Evolutionary conservation across 2,329 filamentous ascomycete species (phyloP), one percentile per base, ranked within the genome.

Genomic region (Hymenoscyphus fraxineus): DNA sequence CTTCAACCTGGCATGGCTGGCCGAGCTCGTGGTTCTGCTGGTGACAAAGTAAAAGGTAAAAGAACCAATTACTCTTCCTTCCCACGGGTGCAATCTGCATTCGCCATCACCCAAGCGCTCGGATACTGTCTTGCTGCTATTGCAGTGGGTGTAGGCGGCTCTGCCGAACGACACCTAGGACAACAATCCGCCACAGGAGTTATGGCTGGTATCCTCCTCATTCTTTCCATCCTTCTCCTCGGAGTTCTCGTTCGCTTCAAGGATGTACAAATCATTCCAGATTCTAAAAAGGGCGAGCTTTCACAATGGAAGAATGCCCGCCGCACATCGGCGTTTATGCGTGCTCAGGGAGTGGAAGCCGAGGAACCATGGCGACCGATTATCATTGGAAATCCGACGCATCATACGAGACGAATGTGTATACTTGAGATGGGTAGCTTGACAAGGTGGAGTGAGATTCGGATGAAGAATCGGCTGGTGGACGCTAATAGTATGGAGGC

Each of bases 31-130:
- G 78, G 78, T n/a, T 75, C 77, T 16, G 82, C 81, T 55, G 78
- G 79, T 57, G 71, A 83, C 63, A 80, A 78, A 35, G 72, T 80
- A 70, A 62, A 73, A 5, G 65, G 68, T 6, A 80, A 83, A 58
- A 77, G 84, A 41, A 92, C 86, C 12, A 91, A 91, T 73, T 93
- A 91, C 77, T 91, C 89, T 0, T 88, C 86, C 0, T 92, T 91
- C 68, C 91, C 91, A 6, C 84, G 90, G 47, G 86, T 93, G 9
- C 86, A 83, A 19, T 88, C 90, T 6, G 91, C 86, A 0, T 87
- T 91, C 73, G 89, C 89, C 35, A 80, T 87, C 9, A 85, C 85
- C n/a, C 90, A 93, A 72, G 82, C 83, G 1, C 76, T 92, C 40
- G 88, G 85, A 1, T 93, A 91, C 74, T 74, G 90, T 27, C 80